Base-by-base conservation (phyloP, 306 rosid genomes). In the Lathyrus sativus region DNA sequence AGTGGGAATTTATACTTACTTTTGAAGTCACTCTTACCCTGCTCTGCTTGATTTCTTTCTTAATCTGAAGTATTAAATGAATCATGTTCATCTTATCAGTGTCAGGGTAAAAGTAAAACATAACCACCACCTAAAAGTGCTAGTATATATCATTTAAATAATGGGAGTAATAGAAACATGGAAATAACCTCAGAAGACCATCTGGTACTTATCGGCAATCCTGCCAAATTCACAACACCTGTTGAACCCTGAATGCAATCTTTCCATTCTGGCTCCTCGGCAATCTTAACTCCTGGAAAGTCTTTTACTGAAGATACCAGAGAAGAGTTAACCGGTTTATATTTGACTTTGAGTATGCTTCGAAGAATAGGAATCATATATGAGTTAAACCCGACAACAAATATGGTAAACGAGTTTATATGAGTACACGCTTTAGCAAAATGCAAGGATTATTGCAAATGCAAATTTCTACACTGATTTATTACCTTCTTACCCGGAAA, bases 401-500 rank as follows among this genome's bases (percentile, higher is more conserved):
- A 60, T 71, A 67, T 29, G 35, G 28, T 46, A 2, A 18, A 60
- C 3, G 0, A 35, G 41, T 65, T 66, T 18, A 38, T 37, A 48
- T 6, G 26, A 73, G 77, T 64, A 67, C 56, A 39, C 22, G 19
- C 12, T 39, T 70, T 50, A 17, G 56, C 28, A 62, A 45, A 67
- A 13, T 62, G 67, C 15, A 33, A 73, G 71, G 55, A 69, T 13
- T 65, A 33, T 51, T 41, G 39, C 49, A 77, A 69, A 62, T 41
- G 44, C 45, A 77, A 72, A 62, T 72, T 69, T 54, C 35, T 62
- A 38, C 59, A 65, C 41, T 50, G 63, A 80, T 63, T 58, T 50
- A 84, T 90, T 92, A 95, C 97, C 99, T 88, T 93, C 99, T 95
- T 95, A 95, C 99, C 99, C 53, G 99, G 96, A 83, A 95, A 93